phyloP scores from a whole-genome alignment of 768 basidiomycete species.

The Pleurotus sapidus region DNA sequence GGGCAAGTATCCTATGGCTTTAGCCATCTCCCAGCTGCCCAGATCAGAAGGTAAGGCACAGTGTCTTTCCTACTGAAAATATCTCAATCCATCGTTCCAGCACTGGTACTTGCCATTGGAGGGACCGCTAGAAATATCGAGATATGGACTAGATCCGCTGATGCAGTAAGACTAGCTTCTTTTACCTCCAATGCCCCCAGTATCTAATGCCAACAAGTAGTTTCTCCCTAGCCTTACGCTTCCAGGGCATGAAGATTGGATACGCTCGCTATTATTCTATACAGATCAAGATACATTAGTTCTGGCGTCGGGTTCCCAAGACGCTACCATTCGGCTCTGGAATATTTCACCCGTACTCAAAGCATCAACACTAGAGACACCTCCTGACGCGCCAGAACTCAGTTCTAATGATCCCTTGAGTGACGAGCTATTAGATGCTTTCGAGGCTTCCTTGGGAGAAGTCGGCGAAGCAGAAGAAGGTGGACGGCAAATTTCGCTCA shows the following conservation, averaged over 20 bases:
- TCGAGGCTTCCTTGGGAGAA: conserved; percentile 79
- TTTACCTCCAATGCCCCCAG: background rate
- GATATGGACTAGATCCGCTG: conserved; percentile 70
- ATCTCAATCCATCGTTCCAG: conserved; percentile 25
- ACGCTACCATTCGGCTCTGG: conserved; percentile 93
- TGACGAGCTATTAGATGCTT: conserved; percentile 83
- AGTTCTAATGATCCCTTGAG: conserved; percentile 25
- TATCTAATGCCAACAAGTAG: conserved; percentile 44
- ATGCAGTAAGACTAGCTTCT: conserved; percentile 34
- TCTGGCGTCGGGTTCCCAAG: conserved; percentile 94
- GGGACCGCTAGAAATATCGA: conserved; percentile 81
- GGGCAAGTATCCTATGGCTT: conserved; percentile 72
- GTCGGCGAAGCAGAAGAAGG: conserved; percentile 74
- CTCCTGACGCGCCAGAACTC: conserved; percentile 16
- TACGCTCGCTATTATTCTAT: conserved; percentile 75
- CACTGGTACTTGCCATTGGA: conserved; percentile 72
- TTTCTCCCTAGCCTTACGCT: conserved; percentile 45
- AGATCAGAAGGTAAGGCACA: conserved; percentile 51
- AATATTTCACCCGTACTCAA: conserved; percentile 58
- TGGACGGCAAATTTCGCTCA: conserved; percentile 84
- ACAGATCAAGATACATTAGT: conserved; percentile 44
- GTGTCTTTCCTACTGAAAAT: background rate
- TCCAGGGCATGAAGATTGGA: conserved; percentile 95
- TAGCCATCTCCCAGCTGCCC: conserved; percentile 66
- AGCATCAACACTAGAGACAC: conserved; percentile 17